phyloP scores from a whole-genome alignment of 768 basidiomycete species.

The Tylopilus subfusipes region DNA sequence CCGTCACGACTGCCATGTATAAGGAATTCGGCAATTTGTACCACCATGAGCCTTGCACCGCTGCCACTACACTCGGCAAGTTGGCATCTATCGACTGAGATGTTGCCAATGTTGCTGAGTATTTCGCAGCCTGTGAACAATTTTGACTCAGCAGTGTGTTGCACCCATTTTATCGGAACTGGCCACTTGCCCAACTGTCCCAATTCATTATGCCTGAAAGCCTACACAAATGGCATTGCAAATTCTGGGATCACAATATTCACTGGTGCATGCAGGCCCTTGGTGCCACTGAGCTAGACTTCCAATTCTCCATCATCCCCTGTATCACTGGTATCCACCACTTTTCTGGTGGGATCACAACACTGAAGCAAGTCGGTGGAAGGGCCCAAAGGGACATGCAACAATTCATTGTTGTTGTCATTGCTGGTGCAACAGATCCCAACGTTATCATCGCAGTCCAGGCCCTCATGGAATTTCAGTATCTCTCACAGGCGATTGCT shows the following conservation, averaged over 20 bases:
- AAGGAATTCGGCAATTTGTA: neutral
- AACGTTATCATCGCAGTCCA: slow-evolving; percentile 33
- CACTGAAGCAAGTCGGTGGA: slow-evolving; percentile 40
- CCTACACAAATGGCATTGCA: neutral
- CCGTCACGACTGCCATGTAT: neutral
- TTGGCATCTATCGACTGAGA: neutral
- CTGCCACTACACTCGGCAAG: neutral
- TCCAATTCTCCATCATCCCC: neutral
- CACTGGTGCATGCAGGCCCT: neutral
- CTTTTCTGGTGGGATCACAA: slow-evolving; percentile 37
- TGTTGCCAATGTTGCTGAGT: neutral
- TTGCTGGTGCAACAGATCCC: slow-evolving; percentile 31
- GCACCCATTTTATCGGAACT: neutral
- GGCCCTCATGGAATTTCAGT: slow-evolving; percentile 37
- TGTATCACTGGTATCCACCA: slow-evolving; percentile 30
- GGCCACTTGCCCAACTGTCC: neutral
- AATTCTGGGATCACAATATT: neutral
- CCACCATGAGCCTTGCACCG: neutral
- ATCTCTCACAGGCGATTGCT: slow-evolving; percentile 29
- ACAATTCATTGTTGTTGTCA: slow-evolving; percentile 32
- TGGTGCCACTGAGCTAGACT: neutral
- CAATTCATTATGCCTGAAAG: neutral
- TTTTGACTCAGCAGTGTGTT: neutral
- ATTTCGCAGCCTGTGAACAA: neutral
- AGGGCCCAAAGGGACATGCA: slow-evolving; percentile 40